Conservation (phyloP, 768 basidiomycete genomes). For the Termitomyces sp. region DNA sequence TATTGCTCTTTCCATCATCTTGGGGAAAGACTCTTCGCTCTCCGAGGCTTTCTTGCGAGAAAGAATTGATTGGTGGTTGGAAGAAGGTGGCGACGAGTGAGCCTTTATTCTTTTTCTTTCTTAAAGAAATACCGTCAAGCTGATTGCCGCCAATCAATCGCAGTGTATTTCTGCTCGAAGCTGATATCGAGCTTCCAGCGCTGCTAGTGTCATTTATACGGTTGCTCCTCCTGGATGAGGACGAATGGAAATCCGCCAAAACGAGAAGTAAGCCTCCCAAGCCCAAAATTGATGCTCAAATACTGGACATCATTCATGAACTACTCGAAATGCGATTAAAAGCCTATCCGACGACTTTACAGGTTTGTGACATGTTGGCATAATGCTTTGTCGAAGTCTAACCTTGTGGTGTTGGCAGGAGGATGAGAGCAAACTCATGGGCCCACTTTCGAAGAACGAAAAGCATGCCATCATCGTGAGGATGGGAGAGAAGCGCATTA, state of each 20-base stretch:
- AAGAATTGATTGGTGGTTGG: constrained; percentile 92
- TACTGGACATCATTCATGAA: constrained; percentile 44
- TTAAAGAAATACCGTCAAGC: not conserved
- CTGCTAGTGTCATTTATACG: constrained; percentile 63
- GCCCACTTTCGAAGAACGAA: constrained; percentile 39
- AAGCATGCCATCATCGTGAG: constrained; percentile 70
- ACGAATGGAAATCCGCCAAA: constrained; percentile 59
- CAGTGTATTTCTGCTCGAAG: constrained; percentile 57
- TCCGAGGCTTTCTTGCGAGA: constrained; percentile 36
- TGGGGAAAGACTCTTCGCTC: constrained; percentile 17
- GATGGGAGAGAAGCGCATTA: constrained; percentile 75
- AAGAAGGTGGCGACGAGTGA: constrained; percentile 87
- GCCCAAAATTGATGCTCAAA: constrained; percentile 49
- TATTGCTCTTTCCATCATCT: constrained; percentile 47
- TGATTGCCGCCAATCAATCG: not conserved
- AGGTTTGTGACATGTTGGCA: constrained; percentile 40
- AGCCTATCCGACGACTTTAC: constrained; percentile 55
- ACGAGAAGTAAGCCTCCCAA: constrained; percentile 74
- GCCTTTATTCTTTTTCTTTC: constrained; percentile 22
- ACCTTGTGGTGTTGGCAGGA: constrained; percentile 26
- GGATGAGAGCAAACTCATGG: constrained; percentile 49
- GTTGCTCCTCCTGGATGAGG: constrained; percentile 51
- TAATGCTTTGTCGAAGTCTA: not conserved
- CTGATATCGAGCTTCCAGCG: constrained; percentile 47
- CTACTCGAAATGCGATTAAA: constrained; percentile 49